Conservation (phyloP, 805 yeast species). For the Metschnikowia continentalis region DNA sequence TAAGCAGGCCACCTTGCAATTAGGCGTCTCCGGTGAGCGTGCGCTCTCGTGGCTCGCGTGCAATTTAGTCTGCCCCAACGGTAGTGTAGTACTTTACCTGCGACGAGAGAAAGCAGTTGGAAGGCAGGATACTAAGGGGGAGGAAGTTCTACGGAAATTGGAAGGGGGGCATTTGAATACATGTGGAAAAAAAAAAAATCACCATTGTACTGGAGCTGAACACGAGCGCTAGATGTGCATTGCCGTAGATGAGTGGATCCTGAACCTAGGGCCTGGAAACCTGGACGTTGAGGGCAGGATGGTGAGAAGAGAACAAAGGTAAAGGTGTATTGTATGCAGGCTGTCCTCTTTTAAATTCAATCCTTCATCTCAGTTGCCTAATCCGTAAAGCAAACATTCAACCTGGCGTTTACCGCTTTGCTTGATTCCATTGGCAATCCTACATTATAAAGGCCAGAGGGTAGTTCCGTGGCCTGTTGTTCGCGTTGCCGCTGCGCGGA, state of each 20-base stretch:
- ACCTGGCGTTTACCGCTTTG: not conserved
- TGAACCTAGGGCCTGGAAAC: not conserved
- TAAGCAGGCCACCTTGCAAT: slow-evolving; percentile 9
- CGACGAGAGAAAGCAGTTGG: not conserved
- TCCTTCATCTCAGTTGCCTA: not conserved
- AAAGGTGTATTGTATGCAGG: not conserved
- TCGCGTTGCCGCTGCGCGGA: slow-evolving; percentile 2
- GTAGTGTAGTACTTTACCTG: not conserved
- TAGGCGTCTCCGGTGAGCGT: slow-evolving; percentile 15
- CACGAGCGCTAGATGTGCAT: not conserved
- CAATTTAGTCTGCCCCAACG: not conserved
- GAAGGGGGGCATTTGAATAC: not conserved
- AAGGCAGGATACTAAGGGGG: not conserved
- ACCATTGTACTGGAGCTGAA: not conserved
- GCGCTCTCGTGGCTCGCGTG: slow-evolving; percentile 13
- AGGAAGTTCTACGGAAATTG: not conserved
- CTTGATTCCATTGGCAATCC: not conserved
- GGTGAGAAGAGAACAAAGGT: not conserved
- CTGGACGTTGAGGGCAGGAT: not conserved
- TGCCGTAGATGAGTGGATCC: not conserved
- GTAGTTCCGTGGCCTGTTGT: not conserved
- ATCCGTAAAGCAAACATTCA: not conserved
- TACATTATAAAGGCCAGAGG: not conserved
- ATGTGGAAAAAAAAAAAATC: not conserved
- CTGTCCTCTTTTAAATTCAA: no score